phyloP scores from a whole-genome alignment of 192 early-diverging fungal species.

The Backusella liffmaniae region DNA sequence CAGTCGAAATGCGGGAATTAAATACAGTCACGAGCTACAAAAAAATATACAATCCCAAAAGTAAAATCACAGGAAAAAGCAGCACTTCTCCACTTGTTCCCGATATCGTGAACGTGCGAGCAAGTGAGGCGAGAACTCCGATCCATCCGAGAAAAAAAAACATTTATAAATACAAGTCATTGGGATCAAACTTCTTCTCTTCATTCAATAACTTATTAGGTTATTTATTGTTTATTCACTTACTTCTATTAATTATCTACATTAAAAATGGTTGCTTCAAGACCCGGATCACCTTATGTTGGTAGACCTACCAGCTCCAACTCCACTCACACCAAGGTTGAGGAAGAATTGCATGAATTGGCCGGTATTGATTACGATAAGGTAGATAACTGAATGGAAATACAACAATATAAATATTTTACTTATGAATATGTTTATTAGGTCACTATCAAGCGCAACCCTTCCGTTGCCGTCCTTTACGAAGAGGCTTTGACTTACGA shows the following conservation, averaged over 20 bases:
- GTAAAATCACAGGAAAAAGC: not conserved
- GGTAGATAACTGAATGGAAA: conserved; percentile 15
- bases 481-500: conserved; percentile 89
- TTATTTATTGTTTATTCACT: conserved; percentile 19
- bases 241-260: conserved; percentile 17
- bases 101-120: conserved; percentile 3
- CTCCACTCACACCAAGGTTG: conserved; percentile 45
- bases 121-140: not conserved
- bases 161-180: not conserved
- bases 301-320: conserved; percentile 28
- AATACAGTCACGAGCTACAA: not conserved
- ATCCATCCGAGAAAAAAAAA: not conserved
- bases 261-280: conserved; percentile 24
- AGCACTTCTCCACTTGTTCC: not conserved
- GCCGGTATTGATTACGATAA: conserved; percentile 81
- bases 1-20: not conserved
- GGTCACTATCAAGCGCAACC: conserved; percentile 81
- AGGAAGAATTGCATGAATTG: conserved; percentile 65
- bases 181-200: not conserved
- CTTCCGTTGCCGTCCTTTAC: conserved; percentile 85
- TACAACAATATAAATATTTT: no score
- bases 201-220: not conserved
- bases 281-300: conserved; percentile 28
- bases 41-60: conserved; percentile 5
- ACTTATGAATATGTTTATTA: not conserved